Percentiles rank a stretch among this genome's conserved stretches.
These are phyloP conservation scores for Salix dunnii DNA, from an alignment of 345 rosid genomes.

Conservation along the genomic window DNA sequence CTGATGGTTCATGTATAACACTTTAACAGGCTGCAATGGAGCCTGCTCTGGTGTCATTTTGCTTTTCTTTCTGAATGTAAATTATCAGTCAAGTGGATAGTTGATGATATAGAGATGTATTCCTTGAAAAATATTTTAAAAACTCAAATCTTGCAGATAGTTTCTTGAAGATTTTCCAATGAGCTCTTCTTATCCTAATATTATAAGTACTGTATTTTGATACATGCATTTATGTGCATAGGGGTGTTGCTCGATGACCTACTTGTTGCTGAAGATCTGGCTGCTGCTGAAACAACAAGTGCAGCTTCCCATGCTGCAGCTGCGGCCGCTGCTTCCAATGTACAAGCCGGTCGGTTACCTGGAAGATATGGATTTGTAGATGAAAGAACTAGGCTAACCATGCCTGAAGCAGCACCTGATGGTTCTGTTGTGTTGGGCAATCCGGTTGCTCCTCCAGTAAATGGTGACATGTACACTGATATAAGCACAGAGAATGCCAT, in stretches of 20 bases:
- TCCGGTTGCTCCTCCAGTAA: slow-evolving; percentile 93
- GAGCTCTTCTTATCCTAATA: background rate
- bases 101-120: background rate
- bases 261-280: slow-evolving; percentile 93
- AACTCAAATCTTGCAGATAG: background rate
- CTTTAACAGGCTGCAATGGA: background rate
- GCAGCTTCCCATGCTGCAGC: slow-evolving; percentile 97
- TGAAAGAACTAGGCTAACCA: slow-evolving; percentile 69
- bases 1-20: background rate
- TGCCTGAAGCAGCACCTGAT: slow-evolving; percentile 64
- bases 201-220: background rate
- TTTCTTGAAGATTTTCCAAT: background rate
- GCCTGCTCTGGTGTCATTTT: background rate
- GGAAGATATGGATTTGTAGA: slow-evolving; percentile 80
- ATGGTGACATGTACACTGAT: slow-evolving; percentile 91
- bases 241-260: slow-evolving; percentile 98
- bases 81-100: background rate
- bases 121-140: too few relatives aligned
- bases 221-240: slow-evolving; percentile 29
- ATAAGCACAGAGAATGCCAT: slow-evolving; percentile 91
- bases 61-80: background rate
- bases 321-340: slow-evolving; percentile 75
- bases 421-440: slow-evolving; percentile 84
- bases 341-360: slow-evolving; percentile 50
- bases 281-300: slow-evolving; percentile 85